Percentiles rank a stretch among this genome's conserved stretches.
These are phyloP conservation scores for Beauveria sp. DNA, from an alignment of 2,329 filamentous ascomycete genomes.

Conservation along the genomic window DNA sequence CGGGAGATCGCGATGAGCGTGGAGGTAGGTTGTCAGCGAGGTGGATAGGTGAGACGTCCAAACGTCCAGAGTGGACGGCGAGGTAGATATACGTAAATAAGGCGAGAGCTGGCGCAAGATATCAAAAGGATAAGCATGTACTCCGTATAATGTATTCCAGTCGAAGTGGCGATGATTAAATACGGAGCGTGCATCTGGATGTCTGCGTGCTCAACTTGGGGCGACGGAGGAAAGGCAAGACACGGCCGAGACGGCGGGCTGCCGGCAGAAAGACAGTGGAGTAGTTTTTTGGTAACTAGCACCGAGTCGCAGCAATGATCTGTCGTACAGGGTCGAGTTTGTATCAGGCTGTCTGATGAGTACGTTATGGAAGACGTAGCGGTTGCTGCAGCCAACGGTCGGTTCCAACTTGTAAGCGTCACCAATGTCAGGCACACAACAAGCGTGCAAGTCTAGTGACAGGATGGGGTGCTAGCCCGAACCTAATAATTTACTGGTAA, in stretches of 20 bases:
- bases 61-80: neutral
- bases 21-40: neutral
- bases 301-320: neutral
- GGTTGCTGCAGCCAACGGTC: neutral
- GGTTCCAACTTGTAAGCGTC: neutral
- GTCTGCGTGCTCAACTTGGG: neutral
- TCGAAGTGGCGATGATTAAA: neutral
- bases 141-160: neutral
- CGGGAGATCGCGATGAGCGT: slow-evolving; percentile 3
- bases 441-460: neutral
- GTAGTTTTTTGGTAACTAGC: neutral
- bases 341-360: neutral
- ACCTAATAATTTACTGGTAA: neutral
- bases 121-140: neutral
- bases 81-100: neutral
- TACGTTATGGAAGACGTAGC: neutral
- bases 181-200: neutral
- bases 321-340: neutral
- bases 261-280: neutral
- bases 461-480: neutral
- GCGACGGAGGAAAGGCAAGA: neutral
- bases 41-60: neutral
- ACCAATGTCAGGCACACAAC: neutral
- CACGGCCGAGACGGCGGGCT: neutral
- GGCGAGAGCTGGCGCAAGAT: neutral